Evolutionary conservation across 1,284 basidiomycete species (phyloP).

Genomic region (Pterulicium gracile): DNA sequence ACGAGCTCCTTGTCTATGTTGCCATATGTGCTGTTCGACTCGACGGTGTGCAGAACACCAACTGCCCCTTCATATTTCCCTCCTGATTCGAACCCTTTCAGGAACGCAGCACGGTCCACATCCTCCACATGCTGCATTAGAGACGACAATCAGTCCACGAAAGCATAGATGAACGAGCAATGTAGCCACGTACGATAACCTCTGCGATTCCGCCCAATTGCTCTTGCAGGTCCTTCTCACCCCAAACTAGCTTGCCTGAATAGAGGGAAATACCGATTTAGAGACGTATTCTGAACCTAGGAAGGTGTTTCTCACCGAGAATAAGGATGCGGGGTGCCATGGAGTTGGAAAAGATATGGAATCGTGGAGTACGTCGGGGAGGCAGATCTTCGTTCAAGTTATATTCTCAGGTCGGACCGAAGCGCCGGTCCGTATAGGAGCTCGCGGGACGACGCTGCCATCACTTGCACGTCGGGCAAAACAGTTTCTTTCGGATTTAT

Average conservation of each 20-base stretch:
- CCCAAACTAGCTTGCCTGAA: constrained; percentile 68
- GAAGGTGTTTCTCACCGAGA: constrained; percentile 23
- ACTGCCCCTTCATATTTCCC: constrained; percentile 69
- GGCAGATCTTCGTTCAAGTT: no score
- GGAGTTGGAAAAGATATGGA: constrained; percentile 4
- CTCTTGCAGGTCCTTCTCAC: constrained; percentile 59
- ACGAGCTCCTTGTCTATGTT: constrained; percentile 76
- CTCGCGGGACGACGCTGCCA: no score
- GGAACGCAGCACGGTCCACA: constrained; percentile 54
- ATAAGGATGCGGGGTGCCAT: constrained; percentile 34
- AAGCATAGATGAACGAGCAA: background rate
- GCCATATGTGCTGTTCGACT: constrained; percentile 55
- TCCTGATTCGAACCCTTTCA: constrained; percentile 48
- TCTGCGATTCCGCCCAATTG: constrained; percentile 64
- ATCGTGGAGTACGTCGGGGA: no score
- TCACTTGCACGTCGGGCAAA: no score
- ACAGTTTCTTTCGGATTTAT: no score
- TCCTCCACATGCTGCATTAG: constrained; percentile 50
- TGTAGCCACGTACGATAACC: constrained; percentile 53
- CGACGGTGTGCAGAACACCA: constrained; percentile 75
- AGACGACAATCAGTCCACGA: background rate
- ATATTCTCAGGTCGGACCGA: no score
- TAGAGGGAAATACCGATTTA: constrained; percentile 2
- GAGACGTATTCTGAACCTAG: background rate
- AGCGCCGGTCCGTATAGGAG: no score